Conservation (phyloP, 1,139 yeast genomes). For the Yamadazyma atmosphaerica region DNA sequence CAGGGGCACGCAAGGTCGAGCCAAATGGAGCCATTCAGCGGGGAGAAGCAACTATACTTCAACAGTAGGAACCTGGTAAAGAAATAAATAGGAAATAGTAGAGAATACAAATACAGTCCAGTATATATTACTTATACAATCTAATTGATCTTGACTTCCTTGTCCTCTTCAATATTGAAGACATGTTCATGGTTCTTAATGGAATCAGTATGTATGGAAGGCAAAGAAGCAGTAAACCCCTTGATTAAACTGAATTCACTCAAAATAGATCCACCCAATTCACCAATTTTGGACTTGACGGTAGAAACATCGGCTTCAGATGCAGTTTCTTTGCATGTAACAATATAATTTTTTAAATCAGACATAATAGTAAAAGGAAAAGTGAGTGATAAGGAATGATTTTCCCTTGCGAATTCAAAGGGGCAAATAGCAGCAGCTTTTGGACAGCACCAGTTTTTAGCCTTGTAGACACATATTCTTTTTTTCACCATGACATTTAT, state of each 20-base stretch:
- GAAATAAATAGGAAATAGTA: too few relatives aligned
- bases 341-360: constrained; percentile 32
- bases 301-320: constrained; percentile 31
- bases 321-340: constrained; percentile 39
- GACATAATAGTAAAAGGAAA: constrained; percentile 7
- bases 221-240: constrained; percentile 62
- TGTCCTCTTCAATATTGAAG: constrained; percentile 58
- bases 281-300: constrained; percentile 33
- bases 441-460: too few relatives aligned
- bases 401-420: background rate
- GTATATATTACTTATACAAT: too few relatives aligned
- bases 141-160: constrained; percentile 51
- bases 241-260: constrained; percentile 68
- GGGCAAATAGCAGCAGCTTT: too few relatives aligned
- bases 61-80: too few relatives aligned
- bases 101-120: too few relatives aligned
- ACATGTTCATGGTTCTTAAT: constrained; percentile 48
- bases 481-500: constrained; percentile 25
- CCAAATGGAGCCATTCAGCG: background rate
- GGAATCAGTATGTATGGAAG: constrained; percentile 44
- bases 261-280: constrained; percentile 63
- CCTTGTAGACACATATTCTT: too few relatives aligned
- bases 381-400: constrained; percentile 1
- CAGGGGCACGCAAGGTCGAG: background rate
- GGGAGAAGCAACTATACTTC: too few relatives aligned